A percentile compares a stretch with the other conserved stretches of the same genome.
Evolutionary conservation across 2,329 filamentous ascomycete genomes (phyloP).

Genomic region (Zelopaecilomyces penicillatus): DNA sequence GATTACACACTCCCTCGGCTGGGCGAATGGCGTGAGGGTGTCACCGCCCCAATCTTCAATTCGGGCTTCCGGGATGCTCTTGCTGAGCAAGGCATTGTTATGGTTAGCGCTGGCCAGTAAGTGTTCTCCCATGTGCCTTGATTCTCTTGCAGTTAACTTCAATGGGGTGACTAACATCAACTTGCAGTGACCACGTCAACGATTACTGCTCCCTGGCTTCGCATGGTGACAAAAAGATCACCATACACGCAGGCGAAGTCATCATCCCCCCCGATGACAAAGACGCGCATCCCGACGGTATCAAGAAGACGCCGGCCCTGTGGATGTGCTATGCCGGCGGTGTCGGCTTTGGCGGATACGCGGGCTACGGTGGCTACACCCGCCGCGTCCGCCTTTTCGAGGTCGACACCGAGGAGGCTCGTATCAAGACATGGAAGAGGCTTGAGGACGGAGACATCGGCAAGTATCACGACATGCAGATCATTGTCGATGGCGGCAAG

Average conservation of each 20-base stretch:
- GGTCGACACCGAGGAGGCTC: conserved; percentile 81
- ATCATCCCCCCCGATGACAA: no score
- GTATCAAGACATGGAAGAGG: conserved; percentile 87
- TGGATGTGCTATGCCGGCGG: conserved; percentile 99
- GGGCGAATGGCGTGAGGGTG: conserved; percentile 71
- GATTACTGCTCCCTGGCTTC: conserved; percentile 79
- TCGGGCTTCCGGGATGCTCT: conserved; percentile 88
- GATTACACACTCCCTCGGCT: conserved; percentile 47
- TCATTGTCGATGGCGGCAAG: conserved; percentile 56
- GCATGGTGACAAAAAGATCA: conserved; percentile 19
- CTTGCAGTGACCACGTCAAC: conserved; percentile 76
- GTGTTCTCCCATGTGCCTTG: conserved; percentile 23
- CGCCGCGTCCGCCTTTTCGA: conserved; percentile 84
- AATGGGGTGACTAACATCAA: background rate
- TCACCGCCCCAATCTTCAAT: conserved; percentile 84
- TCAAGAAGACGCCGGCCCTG: conserved; percentile 49
- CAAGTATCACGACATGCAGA: conserved; percentile 52
- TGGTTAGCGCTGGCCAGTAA: conserved; percentile 87
- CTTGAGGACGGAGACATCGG: conserved; percentile 57
- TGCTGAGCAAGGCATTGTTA: conserved; percentile 73
- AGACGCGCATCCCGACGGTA: conserved; percentile 14
- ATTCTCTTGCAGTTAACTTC: background rate
- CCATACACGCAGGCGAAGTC: no score
- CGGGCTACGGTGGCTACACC: conserved; percentile 77
- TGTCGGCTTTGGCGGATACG: conserved; percentile 89